Percentiles rank a stretch among this genome's conserved stretches.
These are phyloP conservation scores for Toxicodendron radicans DNA, from an alignment of 345 rosid genomes.

Conservation along the genomic window DNA sequence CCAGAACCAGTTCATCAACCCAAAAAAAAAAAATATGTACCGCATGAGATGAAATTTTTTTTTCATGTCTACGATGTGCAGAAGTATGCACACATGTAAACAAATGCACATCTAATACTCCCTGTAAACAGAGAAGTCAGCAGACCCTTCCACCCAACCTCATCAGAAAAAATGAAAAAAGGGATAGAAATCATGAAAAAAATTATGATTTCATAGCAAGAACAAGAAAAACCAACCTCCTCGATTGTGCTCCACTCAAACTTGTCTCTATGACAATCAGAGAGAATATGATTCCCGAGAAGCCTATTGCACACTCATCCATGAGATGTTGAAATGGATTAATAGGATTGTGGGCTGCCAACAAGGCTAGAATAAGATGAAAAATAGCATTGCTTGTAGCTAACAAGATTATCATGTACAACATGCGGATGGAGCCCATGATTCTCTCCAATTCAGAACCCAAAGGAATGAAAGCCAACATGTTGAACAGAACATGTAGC, in stretches of 20 bases:
- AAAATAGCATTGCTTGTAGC: slow-evolving; percentile 81
- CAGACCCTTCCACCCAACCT: neutral
- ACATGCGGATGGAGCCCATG: slow-evolving; percentile 89
- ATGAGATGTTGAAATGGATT: slow-evolving; percentile 37
- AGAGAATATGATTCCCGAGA: slow-evolving; percentile 89
- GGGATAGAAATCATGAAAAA: neutral
- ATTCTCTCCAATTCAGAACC: slow-evolving; percentile 96
- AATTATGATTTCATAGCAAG: neutral
- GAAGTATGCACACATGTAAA: neutral
- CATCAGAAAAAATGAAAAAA: neutral
- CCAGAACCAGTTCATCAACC: neutral
- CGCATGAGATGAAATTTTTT: neutral
- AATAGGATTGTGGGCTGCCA: slow-evolving; percentile 70
- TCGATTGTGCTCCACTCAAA: slow-evolving; percentile 80
- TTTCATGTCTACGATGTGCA: neutral
- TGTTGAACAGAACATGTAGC: slow-evolving; percentile 92
- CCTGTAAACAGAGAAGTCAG: neutral
- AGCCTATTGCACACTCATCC: slow-evolving; percentile 88
- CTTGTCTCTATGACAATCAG: slow-evolving; percentile 94
- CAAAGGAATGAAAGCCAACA: slow-evolving; percentile 95
- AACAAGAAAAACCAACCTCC: slow-evolving; percentile 60
- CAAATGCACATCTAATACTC: neutral
- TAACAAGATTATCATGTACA: slow-evolving; percentile 68
- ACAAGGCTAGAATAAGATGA: slow-evolving; percentile 70
- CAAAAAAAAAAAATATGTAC: slow-evolving; percentile 2